phyloP scores from a whole-genome alignment of 345 rosid species.

The Aquilaria yunnanensis region DNA sequence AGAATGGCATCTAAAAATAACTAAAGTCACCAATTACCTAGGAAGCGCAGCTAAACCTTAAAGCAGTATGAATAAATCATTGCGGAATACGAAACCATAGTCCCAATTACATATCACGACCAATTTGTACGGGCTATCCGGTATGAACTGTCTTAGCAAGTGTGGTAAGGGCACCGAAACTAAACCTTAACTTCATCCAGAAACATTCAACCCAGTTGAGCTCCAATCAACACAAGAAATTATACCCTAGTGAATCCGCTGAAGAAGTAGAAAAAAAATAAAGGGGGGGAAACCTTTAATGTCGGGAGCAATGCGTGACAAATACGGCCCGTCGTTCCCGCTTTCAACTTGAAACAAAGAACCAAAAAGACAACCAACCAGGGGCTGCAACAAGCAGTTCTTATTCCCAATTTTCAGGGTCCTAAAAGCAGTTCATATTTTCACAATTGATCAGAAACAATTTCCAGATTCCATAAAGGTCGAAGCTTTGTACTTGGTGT shows the following conservation, averaged over 20 bases:
- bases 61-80: too few species aligned
- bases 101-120: too few species aligned
- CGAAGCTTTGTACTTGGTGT: neutral
- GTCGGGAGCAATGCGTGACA: constrained; percentile 45
- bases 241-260: neutral
- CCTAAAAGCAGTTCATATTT: constrained; percentile 22
- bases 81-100: too few species aligned
- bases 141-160: too few species aligned
- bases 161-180: too few species aligned
- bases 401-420: constrained; percentile 66
- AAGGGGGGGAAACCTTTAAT: constrained; percentile 38
- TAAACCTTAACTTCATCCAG: too few species aligned
- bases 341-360: constrained; percentile 72
- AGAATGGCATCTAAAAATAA: neutral
- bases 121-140: too few species aligned
- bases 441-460: neutral
- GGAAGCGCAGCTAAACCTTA: too few species aligned
- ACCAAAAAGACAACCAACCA: constrained; percentile 85
- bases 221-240: neutral
- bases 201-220: too few species aligned
- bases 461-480: neutral
- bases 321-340: constrained; percentile 48
- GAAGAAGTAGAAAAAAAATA: too few species aligned
- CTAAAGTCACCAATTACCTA: too few species aligned
- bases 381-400: constrained; percentile 55